Evolutionary conservation across 148 eudicot species (phyloP), one percentile per base, ranked within the genome.

Genomic region (Rheum nobile): DNA sequence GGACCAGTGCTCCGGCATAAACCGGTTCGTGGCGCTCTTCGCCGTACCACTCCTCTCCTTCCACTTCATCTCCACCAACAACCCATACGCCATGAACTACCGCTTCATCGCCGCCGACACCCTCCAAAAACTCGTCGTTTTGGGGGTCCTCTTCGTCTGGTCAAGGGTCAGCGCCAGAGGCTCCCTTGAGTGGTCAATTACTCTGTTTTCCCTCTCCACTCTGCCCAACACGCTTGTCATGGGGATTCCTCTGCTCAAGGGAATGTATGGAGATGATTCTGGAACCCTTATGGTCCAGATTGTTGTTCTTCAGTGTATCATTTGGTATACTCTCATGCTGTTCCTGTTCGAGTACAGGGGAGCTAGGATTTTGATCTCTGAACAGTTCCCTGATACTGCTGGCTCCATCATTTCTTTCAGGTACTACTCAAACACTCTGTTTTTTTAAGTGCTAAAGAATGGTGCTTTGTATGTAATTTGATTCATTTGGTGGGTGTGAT

Each of bases 1-100:
- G 0, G 97, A 88, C 38, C 97, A 91, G 68, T 91, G 97, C 73
- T 89, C 95, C 8, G 97, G 97, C 4, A 89, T 91, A 69, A 91
- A 91, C 81, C 77, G 95, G 21, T 91, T 91, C 43, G 94, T 91
- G 0, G 97, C 97, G 1, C 82, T 91, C 9, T 91, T 91, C 73
- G 94, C 94, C 0, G 97, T 91, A 11, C 94, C 94, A 17, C 76
- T 91, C 2, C 88, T 91, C 1, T 91, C 97, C 1, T 91, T 89
- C 75, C 97, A 89, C 74, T 89, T 91, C 86, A 91, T 89, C 71
- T 86, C 97, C 37, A 39, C 81, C 17, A 91, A 91, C 87, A 83
- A 91, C 59, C 94, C 94, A 1, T 91, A 91, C 63, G 78, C 80
- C 1, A 91, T 91, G 97, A 89, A 91, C 90, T 85, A 57, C 70